Evolutionary conservation across 768 basidiomycete species (phyloP), one percentile per base, ranked within the genome.

Genomic region (Boletus subcaerulescens): DNA sequence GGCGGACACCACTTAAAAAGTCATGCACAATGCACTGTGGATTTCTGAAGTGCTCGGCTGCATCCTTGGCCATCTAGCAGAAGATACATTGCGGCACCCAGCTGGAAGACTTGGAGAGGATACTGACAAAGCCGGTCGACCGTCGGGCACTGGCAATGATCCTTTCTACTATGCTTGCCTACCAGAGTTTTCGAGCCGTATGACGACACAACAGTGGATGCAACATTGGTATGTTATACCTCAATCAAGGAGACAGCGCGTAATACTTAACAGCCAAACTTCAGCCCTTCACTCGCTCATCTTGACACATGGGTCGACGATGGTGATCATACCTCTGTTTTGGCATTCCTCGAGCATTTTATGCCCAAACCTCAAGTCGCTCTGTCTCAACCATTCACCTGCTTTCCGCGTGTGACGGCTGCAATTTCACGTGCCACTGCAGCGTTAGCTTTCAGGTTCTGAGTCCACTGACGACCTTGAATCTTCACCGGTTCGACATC

Each of bases 341-440:
- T 49, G 0, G 59, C 20, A 12, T 49, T 60, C 20, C 43, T 60
- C 40, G 33, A 60, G 24, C 26, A 35, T 18, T 7, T 29, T 60
- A 13, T 60, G 52, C 31, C 56, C 52, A 39, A 49, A 46, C 31
- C 50, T 60, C 35, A 46, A 43, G 35, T 60, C 58, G 24, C 24
- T 60, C 38, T 4, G 32, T 12, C 47, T 58, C 0, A 11, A 9
- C 32, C 46, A 58, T 26, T 3, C 29, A 3, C 2, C 11, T 29
- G 17, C 20, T 48, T 22, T 32, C 47, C 31, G 10, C 35, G 26
- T 22, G 22, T 42, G 38, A 50, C 33, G 29, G 7, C 35, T 14
- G 35, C 41, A 22, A 35, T 53, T n/a, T 59, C 51, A 13, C 58
- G 20, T 8, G 5, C 13, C 8, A 4, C 6, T 14, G 11, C 8